Conservation (phyloP, 2,329 filamentous ascomycete genomes). For the Annulohypoxylon truncatum region DNA sequence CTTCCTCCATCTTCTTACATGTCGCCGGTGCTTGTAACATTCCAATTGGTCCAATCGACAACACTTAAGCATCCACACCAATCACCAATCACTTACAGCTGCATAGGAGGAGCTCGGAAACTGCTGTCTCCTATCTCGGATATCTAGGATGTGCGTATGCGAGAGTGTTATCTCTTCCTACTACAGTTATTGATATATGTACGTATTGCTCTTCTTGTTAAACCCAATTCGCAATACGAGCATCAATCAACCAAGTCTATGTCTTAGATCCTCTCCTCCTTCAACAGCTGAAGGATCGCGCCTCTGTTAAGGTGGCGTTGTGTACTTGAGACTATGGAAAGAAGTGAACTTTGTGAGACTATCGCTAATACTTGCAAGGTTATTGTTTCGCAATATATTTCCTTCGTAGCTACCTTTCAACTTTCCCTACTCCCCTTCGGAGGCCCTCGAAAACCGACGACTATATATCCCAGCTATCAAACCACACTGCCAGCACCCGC, state of each 20-base stretch:
- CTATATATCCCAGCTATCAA: conserved; percentile 4
- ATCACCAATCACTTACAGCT: conserved; percentile 9
- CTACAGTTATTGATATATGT: conserved; percentile 8
- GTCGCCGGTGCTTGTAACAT: conserved; percentile 16
- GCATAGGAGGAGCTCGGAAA: conserved; percentile 15
- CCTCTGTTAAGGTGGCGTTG: conserved; percentile 23
- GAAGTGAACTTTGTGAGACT: conserved; percentile 6
- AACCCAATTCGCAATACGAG: conserved; percentile 7
- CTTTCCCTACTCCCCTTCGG: not conserved
- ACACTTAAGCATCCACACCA: conserved; percentile 9
- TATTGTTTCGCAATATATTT: not conserved
- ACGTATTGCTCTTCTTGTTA: conserved; percentile 11
- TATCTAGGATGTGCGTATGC: conserved; percentile 16
- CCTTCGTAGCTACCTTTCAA: not conserved
- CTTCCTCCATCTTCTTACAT: conserved; percentile 4
- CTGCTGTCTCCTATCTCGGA: conserved; percentile 26
- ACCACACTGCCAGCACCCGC: conserved; percentile 11
- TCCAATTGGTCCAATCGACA: conserved; percentile 40
- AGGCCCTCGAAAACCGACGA: not conserved
- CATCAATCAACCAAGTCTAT: conserved; percentile 4
- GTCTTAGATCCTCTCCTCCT: conserved; percentile 21
- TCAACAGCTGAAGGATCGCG: conserved; percentile 15
- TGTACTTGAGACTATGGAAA: conserved; percentile 3
- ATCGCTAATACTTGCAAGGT: conserved; percentile 19
- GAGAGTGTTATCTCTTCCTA: conserved; percentile 8